Evolutionary conservation across 192 early-diverging fungal genomes (phyloP).

Genomic region (Coemansia sp.): DNA sequence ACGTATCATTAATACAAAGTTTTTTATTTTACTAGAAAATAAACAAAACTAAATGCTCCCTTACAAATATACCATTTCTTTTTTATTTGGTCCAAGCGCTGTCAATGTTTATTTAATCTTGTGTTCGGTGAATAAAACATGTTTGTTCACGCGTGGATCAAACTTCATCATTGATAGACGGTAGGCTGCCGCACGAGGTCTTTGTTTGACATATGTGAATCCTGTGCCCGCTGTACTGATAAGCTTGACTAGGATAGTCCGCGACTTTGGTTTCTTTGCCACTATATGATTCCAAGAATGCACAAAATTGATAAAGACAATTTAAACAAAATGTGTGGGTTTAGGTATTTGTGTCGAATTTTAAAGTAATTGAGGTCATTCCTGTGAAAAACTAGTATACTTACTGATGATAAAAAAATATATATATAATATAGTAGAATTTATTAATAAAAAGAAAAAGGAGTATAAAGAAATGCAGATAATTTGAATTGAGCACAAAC

Average conservation of each 20-base stretch:
- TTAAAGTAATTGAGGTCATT: no score
- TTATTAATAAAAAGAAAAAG: no score
- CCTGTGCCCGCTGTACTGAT: slow-evolving; percentile 89
- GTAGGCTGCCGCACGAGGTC: slow-evolving; percentile 67
- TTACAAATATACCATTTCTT: neutral
- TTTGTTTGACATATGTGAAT: slow-evolving; percentile 80
- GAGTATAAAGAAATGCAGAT: no score
- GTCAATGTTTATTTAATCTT: slow-evolving; percentile 62
- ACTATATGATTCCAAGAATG: slow-evolving; percentile 38
- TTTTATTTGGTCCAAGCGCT: neutral
- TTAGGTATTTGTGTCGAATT: no score
- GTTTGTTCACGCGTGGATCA: slow-evolving; percentile 86
- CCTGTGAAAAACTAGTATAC: no score
- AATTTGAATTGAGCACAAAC: no score
- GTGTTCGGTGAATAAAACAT: slow-evolving; percentile 84
- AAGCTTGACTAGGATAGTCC: slow-evolving; percentile 82
- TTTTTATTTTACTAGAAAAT: neutral
- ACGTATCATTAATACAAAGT: neutral
- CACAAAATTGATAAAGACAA: no score
- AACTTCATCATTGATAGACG: slow-evolving; percentile 91
- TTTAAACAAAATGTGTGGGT: no score
- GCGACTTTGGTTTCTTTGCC: slow-evolving; percentile 82
- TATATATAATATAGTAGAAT: no score
- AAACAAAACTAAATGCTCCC: no score
- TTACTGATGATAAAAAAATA: no score